Percentiles rank a stretch among this genome's conserved stretches.
Evolutionary conservation across 495 filamentous ascomycete genomes (phyloP).

Genomic region (Apiosordaria backusii): DNA sequence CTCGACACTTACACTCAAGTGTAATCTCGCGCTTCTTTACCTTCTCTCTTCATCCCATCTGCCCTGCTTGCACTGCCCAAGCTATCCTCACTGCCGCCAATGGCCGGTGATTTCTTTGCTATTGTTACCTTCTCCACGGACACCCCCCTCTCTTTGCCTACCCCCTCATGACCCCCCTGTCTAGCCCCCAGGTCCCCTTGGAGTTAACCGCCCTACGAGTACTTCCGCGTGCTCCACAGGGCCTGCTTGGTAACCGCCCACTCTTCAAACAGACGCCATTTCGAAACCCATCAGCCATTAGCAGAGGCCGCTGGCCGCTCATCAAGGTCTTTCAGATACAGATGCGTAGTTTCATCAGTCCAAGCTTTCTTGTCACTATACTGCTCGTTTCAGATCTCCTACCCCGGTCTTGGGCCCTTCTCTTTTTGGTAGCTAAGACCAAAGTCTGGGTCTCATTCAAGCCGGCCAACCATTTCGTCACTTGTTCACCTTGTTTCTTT

Average conservation of each 20-base stretch:
- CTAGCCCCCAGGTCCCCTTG: slow-evolving; percentile 12
- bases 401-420: slow-evolving; percentile 21
- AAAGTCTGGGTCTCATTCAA: slow-evolving; percentile 9
- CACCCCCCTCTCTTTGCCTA: slow-evolving; percentile 4
- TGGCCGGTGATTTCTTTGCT: not conserved
- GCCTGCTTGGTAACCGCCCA: slow-evolving; percentile 45
- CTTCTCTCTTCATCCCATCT: slow-evolving; percentile 5
- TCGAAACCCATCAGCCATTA: slow-evolving; percentile 45
- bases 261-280: slow-evolving; percentile 50
- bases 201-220: slow-evolving; percentile 43
- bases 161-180: slow-evolving; percentile 13
- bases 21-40: slow-evolving; percentile 2
- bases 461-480: slow-evolving; percentile 16
- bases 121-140: slow-evolving; percentile 3
- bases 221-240: slow-evolving; percentile 22
- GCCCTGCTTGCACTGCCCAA: not conserved
- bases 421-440: slow-evolving; percentile 12
- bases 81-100: not conserved
- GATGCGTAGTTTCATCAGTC: slow-evolving; percentile 44
- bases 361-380: slow-evolving; percentile 35
- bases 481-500: slow-evolving; percentile 20
- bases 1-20: slow-evolving; percentile 5
- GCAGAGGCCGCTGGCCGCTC: slow-evolving; percentile 38
- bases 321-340: slow-evolving; percentile 48
- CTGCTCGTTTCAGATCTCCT: slow-evolving; percentile 44